Evolutionary conservation across 2,329 filamentous ascomycete species (phyloP).

Genomic region (Trichophyton benhamiae): DNA sequence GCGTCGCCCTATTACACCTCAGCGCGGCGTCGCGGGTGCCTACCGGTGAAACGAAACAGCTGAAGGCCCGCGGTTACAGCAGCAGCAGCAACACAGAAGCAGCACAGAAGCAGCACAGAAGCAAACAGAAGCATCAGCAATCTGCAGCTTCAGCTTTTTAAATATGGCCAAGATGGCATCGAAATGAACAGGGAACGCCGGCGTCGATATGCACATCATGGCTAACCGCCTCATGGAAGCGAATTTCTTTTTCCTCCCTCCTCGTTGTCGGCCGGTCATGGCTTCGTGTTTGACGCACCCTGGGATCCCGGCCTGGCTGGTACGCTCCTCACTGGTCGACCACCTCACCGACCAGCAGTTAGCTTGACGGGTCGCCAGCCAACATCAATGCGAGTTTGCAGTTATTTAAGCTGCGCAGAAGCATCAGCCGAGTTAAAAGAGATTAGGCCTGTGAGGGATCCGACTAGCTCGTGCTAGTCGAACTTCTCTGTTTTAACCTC

Average conservation of each 20-base stretch:
- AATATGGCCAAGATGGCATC: not conserved
- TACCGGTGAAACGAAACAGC: too few species aligned
- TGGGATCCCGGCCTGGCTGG: not conserved
- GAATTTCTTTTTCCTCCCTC: not conserved
- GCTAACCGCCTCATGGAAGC: not conserved
- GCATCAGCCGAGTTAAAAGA: too few species aligned
- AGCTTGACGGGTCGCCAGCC: not conserved
- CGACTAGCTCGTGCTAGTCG: too few species aligned
- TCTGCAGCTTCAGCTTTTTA: not conserved
- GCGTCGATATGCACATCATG: not conserved
- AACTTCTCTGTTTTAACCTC: not conserved
- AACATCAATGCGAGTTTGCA: not conserved
- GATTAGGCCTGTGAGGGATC: too few species aligned
- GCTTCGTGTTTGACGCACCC: not conserved
- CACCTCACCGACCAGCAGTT: too few species aligned
- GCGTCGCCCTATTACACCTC: too few species aligned
- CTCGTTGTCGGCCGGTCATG: not conserved
- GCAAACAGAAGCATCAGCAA: not conserved
- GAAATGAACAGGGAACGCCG: not conserved
- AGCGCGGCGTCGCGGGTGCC: too few species aligned
- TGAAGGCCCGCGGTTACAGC: too few species aligned
- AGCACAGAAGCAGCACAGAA: not conserved
- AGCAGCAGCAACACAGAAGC: not conserved
- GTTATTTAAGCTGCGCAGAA: not conserved
- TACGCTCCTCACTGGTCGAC: too few species aligned